Evolutionary conservation across 148 eudicot species (phyloP).

Genomic region (Camellia lanceoleosa): DNA sequence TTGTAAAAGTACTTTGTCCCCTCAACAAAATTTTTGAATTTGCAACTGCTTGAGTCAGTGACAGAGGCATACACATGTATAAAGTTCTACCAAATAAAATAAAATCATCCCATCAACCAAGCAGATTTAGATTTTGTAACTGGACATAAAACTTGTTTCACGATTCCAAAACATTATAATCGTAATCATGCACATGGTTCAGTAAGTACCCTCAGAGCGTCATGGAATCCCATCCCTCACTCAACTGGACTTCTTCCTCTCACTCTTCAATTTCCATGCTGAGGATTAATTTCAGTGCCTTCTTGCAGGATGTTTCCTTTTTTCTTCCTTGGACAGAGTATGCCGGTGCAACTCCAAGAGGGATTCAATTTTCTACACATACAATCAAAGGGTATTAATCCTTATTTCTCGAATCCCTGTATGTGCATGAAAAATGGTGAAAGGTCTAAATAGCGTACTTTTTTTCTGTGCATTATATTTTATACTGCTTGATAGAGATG

Average conservation of each 20-base stretch:
- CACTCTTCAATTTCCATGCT: background rate
- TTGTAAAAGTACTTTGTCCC: too few species aligned
- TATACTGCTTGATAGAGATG: background rate
- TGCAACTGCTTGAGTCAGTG: too few species aligned
- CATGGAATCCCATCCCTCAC: background rate
- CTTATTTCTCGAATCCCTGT: background rate
- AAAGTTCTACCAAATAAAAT: too few species aligned
- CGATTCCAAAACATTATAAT: background rate
- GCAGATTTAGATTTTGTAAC: background rate
- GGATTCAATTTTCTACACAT: conserved; percentile 4
- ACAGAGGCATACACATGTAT: too few species aligned
- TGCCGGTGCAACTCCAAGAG: conserved; percentile 8
- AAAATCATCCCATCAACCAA: background rate
- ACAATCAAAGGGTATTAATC: background rate
- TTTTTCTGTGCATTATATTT: background rate
- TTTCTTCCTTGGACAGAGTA: conserved; percentile 7
- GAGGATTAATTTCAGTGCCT: background rate
- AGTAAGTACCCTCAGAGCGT: background rate
- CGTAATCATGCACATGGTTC: background rate
- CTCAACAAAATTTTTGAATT: too few species aligned
- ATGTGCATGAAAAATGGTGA: background rate
- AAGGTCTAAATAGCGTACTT: background rate
- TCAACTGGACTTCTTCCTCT: background rate
- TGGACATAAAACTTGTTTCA: background rate
- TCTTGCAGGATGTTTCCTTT: background rate